Evolutionary conservation across 768 basidiomycete genomes (phyloP).

Genomic region (Boletus pseudopeckii): DNA sequence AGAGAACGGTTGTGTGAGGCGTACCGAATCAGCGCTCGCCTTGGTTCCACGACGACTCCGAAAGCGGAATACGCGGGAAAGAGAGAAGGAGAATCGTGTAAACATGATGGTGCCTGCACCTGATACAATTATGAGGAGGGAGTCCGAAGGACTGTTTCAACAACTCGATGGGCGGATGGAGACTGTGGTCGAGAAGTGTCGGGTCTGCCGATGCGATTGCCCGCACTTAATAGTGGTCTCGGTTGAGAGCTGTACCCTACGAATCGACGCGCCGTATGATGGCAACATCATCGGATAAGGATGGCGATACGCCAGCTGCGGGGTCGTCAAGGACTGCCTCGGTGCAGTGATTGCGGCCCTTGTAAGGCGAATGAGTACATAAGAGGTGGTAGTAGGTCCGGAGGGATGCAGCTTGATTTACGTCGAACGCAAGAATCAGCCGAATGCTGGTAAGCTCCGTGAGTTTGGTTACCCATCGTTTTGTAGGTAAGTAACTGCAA

Average conservation of each 20-base stretch:
- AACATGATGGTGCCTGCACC: constrained; percentile 22
- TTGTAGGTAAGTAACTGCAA: no score
- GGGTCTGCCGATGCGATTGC: not conserved
- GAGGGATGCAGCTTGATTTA: not conserved
- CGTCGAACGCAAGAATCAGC: not conserved
- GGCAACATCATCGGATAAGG: constrained; percentile 1
- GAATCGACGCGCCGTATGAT: not conserved
- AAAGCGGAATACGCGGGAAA: constrained; percentile 20
- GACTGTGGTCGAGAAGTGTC: not conserved
- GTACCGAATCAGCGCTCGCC: not conserved
- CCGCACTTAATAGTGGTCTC: constrained; percentile 1
- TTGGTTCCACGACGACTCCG: constrained; percentile 9
- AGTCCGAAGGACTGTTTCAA: not conserved
- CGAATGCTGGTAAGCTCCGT: not conserved
- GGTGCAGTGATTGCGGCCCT: not conserved
- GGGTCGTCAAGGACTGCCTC: not conserved
- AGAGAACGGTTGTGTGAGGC: no score
- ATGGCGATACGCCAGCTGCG: not conserved
- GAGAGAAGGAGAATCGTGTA: constrained; percentile 10
- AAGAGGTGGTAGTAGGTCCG: not conserved
- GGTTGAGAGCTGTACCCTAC: constrained; percentile 2
- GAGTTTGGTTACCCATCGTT: no score
- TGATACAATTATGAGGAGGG: not conserved
- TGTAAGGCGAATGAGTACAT: not conserved
- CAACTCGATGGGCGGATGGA: not conserved